A percentile compares a stretch with the other conserved stretches of the same genome.
phyloP scores from a whole-genome alignment of 495 filamentous ascomycete genomes.

The Neurospora tetrasperma region DNA sequence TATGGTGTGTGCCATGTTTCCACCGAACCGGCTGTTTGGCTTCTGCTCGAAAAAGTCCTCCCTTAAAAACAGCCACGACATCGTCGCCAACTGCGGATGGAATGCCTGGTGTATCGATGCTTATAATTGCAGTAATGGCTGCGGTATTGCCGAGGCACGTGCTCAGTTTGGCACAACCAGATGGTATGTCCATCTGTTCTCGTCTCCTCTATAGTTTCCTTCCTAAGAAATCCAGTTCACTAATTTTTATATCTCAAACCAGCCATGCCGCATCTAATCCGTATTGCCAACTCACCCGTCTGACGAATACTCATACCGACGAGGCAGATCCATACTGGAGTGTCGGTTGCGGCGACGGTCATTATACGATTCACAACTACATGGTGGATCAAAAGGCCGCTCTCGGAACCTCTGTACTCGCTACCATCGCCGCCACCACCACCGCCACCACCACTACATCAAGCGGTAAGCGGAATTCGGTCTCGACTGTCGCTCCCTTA shows the following conservation, averaged over 20 bases:
- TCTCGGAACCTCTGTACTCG: background rate
- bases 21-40: background rate
- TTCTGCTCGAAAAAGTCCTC: background rate
- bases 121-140: background rate
- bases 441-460: background rate
- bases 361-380: background rate
- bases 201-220: background rate
- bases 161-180: background rate
- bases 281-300: background rate
- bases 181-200: background rate
- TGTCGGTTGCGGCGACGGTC: background rate
- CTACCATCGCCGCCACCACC: background rate
- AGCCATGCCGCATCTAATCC: background rate
- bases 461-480: background rate
- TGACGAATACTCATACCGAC: background rate
- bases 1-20: background rate
- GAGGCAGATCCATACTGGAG: background rate
- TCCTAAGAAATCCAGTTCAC: background rate
- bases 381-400: background rate
- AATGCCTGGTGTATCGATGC: background rate
- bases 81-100: background rate
- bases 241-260: background rate
- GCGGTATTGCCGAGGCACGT: background rate
- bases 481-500: background rate
- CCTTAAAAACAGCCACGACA: background rate